Percentiles rank a stretch among this genome's conserved stretches.
Conservation (phyloP, 371 early-diverging fungal species). For the Zychaea mexicana region DNA sequence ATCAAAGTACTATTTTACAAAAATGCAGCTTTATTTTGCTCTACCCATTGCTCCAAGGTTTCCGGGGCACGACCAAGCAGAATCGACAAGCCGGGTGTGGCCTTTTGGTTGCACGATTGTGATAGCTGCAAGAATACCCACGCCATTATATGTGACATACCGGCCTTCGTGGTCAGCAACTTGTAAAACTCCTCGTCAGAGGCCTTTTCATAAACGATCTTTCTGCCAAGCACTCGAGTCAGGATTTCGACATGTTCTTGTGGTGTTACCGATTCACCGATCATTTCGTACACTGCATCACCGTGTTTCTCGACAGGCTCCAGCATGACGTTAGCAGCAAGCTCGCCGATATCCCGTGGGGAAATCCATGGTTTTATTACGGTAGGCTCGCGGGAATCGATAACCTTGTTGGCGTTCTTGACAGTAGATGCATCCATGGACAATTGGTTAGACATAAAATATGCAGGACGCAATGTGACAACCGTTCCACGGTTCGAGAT, state of each 20-base stretch:
- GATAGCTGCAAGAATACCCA: background rate
- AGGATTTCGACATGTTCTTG: constrained; percentile 16
- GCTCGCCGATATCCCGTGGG: constrained; percentile 15
- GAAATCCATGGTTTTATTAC: constrained; percentile 13
- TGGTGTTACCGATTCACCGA: constrained; percentile 11
- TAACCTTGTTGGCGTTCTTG: background rate
- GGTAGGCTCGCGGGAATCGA: constrained; percentile 11
- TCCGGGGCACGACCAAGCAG: constrained; percentile 14
- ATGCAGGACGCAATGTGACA: constrained; percentile 36
- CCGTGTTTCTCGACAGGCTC: constrained; percentile 23
- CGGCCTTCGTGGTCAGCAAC: background rate
- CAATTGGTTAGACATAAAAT: constrained; percentile 31
- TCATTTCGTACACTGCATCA: constrained; percentile 17
- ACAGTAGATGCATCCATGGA: background rate
- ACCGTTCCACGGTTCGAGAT: constrained; percentile 19
- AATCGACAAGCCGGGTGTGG: constrained; percentile 6
- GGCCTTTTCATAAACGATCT: constrained; percentile 12
- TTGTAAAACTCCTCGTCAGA: constrained; percentile 5
- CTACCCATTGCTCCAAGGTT: constrained; percentile 4
- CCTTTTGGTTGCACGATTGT: background rate
- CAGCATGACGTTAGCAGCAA: constrained; percentile 10
- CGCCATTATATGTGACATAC: constrained; percentile 1
- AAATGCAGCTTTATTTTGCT: background rate
- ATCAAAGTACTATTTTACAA: background rate
- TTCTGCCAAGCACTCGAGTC: constrained; percentile 4